These are phyloP conservation scores for Fagopyrum esculentum DNA, from an alignment of 148 eudicot species.

Conservation along the genomic window DNA sequence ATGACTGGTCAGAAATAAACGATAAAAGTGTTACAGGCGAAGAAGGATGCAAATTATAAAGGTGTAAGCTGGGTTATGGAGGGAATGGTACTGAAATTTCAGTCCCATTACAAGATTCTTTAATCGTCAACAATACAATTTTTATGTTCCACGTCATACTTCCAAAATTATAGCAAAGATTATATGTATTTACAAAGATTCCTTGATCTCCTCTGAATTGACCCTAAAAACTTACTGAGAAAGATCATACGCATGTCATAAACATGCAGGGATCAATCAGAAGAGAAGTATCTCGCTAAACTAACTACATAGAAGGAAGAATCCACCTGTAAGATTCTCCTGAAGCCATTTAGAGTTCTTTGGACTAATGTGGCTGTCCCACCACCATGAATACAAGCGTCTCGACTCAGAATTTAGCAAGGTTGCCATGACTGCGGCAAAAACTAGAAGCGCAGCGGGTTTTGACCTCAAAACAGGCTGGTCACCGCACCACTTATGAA, in stretches of 20 bases:
- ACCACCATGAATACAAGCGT: constrained; percentile 72
- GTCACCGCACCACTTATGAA: constrained; percentile 25
- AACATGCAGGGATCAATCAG: not conserved
- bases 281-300: not conserved
- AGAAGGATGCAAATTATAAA: not conserved
- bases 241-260: not conserved
- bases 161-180: not conserved
- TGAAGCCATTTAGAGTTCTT: constrained; percentile 74
- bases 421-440: constrained; percentile 47
- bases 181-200: not conserved
- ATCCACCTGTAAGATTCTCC: constrained; percentile 59
- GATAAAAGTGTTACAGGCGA: not conserved
- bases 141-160: not conserved
- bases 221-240: not conserved
- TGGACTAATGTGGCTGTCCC: constrained; percentile 77
- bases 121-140: not conserved
- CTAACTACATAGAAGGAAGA: constrained; percentile 6
- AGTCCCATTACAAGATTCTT: not conserved
- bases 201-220: not conserved
- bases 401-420: constrained; percentile 48
- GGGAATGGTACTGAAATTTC: not conserved
- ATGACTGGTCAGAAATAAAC: too few species aligned
- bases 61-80: not conserved
- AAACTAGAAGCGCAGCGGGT: constrained; percentile 26
- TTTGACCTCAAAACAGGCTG: constrained; percentile 26